Conservation (phyloP, 176 grass and related monocot genomes). For the Cenchrus purpureus region DNA sequence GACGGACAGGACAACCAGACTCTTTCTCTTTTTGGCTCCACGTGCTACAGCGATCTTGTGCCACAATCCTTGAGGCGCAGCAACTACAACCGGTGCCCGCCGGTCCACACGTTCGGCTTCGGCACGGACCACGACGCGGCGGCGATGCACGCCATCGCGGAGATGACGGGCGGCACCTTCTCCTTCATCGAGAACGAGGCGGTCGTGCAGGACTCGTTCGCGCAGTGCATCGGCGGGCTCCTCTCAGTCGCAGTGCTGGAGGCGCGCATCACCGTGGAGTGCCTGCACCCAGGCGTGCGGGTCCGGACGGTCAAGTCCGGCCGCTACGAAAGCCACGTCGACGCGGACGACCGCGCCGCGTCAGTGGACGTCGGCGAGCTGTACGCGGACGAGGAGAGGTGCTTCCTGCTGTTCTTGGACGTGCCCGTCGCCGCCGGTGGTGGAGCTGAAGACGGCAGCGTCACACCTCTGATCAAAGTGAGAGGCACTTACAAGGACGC, state of each 20-base stretch:
- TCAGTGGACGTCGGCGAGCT: slow-evolving; percentile 9
- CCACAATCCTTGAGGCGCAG: slow-evolving; percentile 26
- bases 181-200: slow-evolving; percentile 15
- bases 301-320: slow-evolving; percentile 10
- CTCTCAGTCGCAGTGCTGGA: slow-evolving; percentile 38
- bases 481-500: not conserved
- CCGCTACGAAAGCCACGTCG: not conserved
- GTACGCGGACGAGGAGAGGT: slow-evolving; percentile 21
- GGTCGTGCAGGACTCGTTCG: slow-evolving; percentile 61
- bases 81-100: not conserved
- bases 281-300: not conserved
- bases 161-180: not conserved
- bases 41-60: slow-evolving; percentile 38
- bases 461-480: slow-evolving; percentile 1
- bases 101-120: slow-evolving; percentile 64
- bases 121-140: slow-evolving; percentile 55
- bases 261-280: not conserved
- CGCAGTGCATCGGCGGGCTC: slow-evolving; percentile 74
- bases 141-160: slow-evolving; percentile 46
- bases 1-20: slow-evolving; percentile 53
- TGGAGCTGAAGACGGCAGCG: not conserved
- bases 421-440: not conserved
- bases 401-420: slow-evolving; percentile 1
- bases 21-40: not conserved
- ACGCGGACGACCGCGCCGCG: not conserved